Percentiles rank a stretch among this genome's conserved stretches.
Evolutionary conservation across 2,329 filamentous ascomycete species (phyloP).

Genomic region (Sporothrix protearum): DNA sequence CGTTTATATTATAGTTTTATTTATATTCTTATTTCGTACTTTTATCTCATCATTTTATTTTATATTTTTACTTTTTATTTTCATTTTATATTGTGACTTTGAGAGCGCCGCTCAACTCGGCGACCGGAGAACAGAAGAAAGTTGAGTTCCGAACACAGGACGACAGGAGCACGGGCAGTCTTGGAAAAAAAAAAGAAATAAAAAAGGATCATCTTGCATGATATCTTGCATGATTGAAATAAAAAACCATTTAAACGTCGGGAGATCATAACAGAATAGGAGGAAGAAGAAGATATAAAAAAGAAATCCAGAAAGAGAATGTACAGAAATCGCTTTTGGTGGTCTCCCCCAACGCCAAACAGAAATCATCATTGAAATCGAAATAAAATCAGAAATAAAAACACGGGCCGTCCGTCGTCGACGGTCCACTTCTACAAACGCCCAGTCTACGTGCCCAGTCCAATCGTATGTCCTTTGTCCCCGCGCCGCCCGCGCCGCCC

Average conservation of each 20-base stretch:
- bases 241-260: background rate
- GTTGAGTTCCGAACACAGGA: background rate
- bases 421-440: background rate
- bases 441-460: background rate
- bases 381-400: no score
- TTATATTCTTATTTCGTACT: no score
- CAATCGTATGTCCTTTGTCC: background rate
- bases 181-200: background rate
- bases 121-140: background rate
- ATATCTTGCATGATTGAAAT: conserved; percentile 14
- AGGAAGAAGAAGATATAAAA: background rate
- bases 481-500: no score
- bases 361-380: no score
- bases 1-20: no score
- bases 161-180: background rate
- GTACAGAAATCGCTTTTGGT: background rate
- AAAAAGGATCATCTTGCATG: background rate
- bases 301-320: background rate
- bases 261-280: background rate
- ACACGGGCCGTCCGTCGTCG: background rate
- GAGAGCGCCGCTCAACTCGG: background rate
- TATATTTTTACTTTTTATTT: no score
- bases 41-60: no score
- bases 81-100: no score
- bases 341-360: background rate